Evolutionary conservation across 2,329 filamentous ascomycete species (phyloP).

Genomic region (Trichoderma polysporum): DNA sequence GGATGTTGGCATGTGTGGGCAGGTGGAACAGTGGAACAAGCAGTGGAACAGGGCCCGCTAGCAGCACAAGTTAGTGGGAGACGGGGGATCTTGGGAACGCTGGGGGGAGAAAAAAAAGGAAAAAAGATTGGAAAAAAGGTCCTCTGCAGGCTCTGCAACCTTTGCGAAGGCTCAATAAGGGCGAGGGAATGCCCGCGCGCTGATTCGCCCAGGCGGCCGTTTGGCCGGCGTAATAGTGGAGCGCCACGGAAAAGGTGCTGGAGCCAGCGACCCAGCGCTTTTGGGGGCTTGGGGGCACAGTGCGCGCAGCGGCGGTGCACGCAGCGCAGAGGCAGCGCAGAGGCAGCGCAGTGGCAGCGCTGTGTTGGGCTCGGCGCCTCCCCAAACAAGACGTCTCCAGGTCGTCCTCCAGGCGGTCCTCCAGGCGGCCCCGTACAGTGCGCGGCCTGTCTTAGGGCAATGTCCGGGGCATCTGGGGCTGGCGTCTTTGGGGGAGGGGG

Average conservation of each 20-base stretch:
- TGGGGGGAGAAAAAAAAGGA: not conserved
- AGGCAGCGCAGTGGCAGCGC: not conserved
- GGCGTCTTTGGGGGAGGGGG: not conserved
- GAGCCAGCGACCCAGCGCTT: conserved; percentile 15
- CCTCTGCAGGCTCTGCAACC: not conserved
- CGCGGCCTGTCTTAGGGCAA: not conserved
- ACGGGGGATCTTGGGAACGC: not conserved
- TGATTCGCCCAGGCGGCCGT: conserved; percentile 51
- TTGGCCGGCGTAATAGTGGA: conserved; percentile 61
- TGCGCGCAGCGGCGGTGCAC: not conserved
- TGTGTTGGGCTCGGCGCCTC: conserved; percentile 3
- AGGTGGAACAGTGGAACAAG: conserved; percentile 1
- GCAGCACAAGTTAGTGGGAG: conserved; percentile 5
- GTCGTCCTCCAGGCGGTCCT: too few relatives aligned
- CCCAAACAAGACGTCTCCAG: conserved; percentile 19
- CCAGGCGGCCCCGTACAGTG: conserved; percentile 7
- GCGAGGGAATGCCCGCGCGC: conserved; percentile 28
- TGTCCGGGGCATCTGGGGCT: conserved; percentile 18
- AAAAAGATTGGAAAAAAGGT: not conserved
- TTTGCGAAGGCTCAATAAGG: conserved; percentile 18
- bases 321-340: not conserved
- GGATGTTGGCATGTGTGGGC: not conserved
- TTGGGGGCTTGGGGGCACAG: conserved; percentile 7
- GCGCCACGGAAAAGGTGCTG: conserved; percentile 30
- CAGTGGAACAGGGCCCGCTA: conserved; percentile 8